Evolutionary conservation across 2,329 filamentous ascomycete genomes (phyloP).

Genomic region (Penicillium sp.): DNA sequence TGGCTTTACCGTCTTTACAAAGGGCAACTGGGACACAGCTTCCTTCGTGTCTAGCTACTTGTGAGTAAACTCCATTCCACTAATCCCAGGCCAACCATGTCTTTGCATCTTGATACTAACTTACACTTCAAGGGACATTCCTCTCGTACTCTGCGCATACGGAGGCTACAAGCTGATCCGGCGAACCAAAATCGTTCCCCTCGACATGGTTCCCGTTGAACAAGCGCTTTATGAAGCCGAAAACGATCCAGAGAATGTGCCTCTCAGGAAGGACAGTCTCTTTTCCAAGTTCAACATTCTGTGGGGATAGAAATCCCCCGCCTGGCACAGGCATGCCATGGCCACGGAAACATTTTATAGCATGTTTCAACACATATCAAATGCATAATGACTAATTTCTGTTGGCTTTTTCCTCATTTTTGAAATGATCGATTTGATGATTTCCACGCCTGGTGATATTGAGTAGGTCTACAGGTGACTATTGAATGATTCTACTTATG

Average conservation of each 20-base stretch:
- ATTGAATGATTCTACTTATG: too few species aligned
- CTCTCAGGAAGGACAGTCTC: conserved; percentile 19
- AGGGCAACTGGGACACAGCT: conserved; percentile 53
- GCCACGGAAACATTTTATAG: too few species aligned
- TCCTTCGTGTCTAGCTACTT: conserved; percentile 58
- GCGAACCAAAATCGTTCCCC: conserved; percentile 50
- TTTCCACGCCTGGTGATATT: too few species aligned
- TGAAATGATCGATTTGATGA: too few species aligned
- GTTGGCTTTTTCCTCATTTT: too few species aligned
- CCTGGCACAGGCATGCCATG: background rate
- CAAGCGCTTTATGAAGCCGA: conserved; percentile 47
- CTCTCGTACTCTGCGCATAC: conserved; percentile 54
- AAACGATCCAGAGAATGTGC: conserved; percentile 32
- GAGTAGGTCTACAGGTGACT: too few species aligned
- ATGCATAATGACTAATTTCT: background rate
- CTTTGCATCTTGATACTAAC: background rate
- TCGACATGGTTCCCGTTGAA: conserved; percentile 48
- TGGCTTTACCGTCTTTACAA: conserved; percentile 59
- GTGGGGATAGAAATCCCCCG: conserved; percentile 22
- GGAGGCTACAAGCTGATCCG: conserved; percentile 61
- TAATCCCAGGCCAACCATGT: too few species aligned
- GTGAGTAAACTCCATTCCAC: conserved; percentile 40
- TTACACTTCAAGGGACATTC: conserved; percentile 44
- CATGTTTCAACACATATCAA: too few species aligned
- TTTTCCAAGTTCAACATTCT: conserved; percentile 31